Base-by-base conservation (phyloP, 2,329 filamentous ascomycete species). In the Calonectria leucothoes region DNA sequence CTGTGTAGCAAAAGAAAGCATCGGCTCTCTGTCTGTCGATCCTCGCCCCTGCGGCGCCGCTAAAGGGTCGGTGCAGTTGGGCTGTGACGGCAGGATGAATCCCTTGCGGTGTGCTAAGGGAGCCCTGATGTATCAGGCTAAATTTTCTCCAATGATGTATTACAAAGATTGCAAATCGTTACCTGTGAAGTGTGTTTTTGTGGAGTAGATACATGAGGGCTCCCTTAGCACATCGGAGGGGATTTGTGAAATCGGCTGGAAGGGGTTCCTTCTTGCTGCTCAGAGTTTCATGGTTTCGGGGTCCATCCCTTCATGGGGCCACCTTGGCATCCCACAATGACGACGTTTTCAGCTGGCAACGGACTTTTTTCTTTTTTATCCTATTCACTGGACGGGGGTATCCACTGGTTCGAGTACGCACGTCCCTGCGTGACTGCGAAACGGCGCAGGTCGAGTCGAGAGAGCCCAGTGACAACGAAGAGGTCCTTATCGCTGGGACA, bases 341-440 rank as follows among this genome's bases (percentile, higher is more conserved):
- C 59, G 59, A 64, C 29, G 59, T 64, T 64, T 61, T 64, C 59
- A 64, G 59, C 59, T 48, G 29, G 23, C 33, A 61, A 39, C 55
- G 55, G 55, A 37, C 55, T 39, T 61, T 61, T 61, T 8, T 45
- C 14, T 39, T 15, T 10, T 39, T 31, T 5, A 7, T 29, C 7
- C 17, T 27, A 31, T 31, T 52, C 12, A 20, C 20, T 12, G 42
- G 42, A 23, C 52, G 29, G 17, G 29, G 25, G 39, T 48, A 64
- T 15, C 59, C 59, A 64, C 59, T 33, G 59, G 39, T 45, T 64
- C 17, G 59, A 42, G 35, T 15, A 31, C 4, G 25, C 14, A 39
- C 55, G 55, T n/a, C 29, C 7, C n/a, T n/a, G 27, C 11, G 33
- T 14, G 31, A 35, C 27, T 39, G 33, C 23, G 35, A 61, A 61